Evolutionary conservation across 2,329 filamentous ascomycete species (phyloP), one percentile per base, ranked within the genome.

Genomic region (Fusarium nurragi): DNA sequence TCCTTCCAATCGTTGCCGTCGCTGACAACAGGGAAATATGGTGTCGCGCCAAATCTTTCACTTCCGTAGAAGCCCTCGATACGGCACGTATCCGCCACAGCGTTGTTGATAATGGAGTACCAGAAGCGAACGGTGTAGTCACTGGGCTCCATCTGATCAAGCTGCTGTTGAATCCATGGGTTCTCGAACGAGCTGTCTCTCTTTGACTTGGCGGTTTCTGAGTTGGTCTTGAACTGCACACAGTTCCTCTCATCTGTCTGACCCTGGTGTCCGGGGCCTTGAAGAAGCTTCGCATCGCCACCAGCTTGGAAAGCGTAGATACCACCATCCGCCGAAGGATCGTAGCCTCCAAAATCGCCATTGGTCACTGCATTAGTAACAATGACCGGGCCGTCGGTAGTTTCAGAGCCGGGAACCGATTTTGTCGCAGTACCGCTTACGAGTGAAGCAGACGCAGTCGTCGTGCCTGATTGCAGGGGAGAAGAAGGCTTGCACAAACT

Each of bases 91-190:
- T 68, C 22, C 2, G 36, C 58, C 13, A 60, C 6, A 12, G 59
- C 49, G 32, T 69, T 71, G 41, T 37, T 40, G 6, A 68, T 21
- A 4, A 71, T 28, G 1, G 39, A 26, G 23, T 71, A 71, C 51
- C 55, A 71, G 39, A 71, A 69, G 5, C 64, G 65, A n/a, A 71
- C 55, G 1, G 68, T 71, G 4, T 66, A 71, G 5, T 65, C 60
- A 23, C 34, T 61, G 2, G 56, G 51, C 13, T 69, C 54, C 45
- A 71, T 23, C 10, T 55, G 25, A 4, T 60, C 49, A 10, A 71
- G 60, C 22, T 60, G 22, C 37, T 71, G 68, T 22, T 71, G 58
- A 9, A 71, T 64, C 32, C 45, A 56, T 3, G 68, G 57, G 18
- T 53, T 54, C 4, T 65, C 53, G 4, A 16, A 32, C 9, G 16